Evolutionary conservation across 108 stramenopile species (phyloP).

Genomic region (Licmophora abbreviata): DNA sequence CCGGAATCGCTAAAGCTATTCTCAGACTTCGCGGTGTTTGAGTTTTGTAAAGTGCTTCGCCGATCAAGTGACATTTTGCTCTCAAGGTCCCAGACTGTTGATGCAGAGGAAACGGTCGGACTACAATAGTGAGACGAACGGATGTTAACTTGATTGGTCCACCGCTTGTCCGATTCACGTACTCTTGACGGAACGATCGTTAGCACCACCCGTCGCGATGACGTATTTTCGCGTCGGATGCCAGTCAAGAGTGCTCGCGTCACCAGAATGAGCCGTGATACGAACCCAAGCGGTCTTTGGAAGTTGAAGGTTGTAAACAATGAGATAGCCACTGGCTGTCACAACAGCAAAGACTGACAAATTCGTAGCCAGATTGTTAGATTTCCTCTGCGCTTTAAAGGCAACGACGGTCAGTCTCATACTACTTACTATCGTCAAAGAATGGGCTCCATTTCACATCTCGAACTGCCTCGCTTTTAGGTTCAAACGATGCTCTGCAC

Average conservation of each 20-base stretch:
- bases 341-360: conserved; percentile 82
- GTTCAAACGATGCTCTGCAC: conserved; percentile 51
- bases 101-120: background rate
- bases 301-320: conserved; percentile 65
- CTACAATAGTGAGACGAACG: too few species aligned
- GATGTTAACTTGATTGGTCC: too few species aligned
- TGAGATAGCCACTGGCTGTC: conserved; percentile 55
- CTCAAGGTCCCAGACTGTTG: conserved; percentile 29
- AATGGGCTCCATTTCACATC: conserved; percentile 72
- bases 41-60: too few species aligned
- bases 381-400: background rate
- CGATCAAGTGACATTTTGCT: conserved; percentile 14
- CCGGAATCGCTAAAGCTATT: too few species aligned
- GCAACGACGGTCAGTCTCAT: conserved; percentile 9
- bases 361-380: conserved; percentile 1
- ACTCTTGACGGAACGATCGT: conserved; percentile 69
- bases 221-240: conserved; percentile 57
- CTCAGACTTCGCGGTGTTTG: too few species aligned
- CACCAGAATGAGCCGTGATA: conserved; percentile 70
- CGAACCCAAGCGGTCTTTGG: conserved; percentile 37
- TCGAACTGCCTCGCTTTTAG: conserved; percentile 74
- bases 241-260: conserved; percentile 78
- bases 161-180: conserved; percentile 5
- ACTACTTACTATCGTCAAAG: conserved; percentile 56
- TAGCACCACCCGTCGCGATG: conserved; percentile 74